Percentiles rank a stretch among this genome's conserved stretches.
Conservation (phyloP, 2,329 filamentous ascomycete species). For the Ophiostoma sp. region DNA sequence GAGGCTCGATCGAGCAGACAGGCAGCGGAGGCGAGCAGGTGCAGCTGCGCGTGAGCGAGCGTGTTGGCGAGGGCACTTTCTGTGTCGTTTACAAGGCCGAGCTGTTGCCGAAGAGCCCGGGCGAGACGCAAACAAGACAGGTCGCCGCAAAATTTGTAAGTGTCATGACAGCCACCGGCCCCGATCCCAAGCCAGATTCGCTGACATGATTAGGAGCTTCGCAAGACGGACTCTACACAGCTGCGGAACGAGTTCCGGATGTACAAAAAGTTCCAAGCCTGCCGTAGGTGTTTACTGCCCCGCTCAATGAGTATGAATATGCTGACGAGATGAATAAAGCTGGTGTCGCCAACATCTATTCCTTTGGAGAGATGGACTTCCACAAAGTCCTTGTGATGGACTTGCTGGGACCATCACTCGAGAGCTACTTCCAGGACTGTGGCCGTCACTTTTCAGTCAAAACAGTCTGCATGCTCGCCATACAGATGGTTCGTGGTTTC, state of each 20-base stretch:
- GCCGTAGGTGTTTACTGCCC: constrained; percentile 16
- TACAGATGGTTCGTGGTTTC: constrained; percentile 25
- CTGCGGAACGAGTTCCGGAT: constrained; percentile 27
- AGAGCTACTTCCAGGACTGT: constrained; percentile 21
- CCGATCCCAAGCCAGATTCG: too few species aligned
- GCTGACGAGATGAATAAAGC: constrained; percentile 12
- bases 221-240: constrained; percentile 25
- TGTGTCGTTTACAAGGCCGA: constrained; percentile 26
- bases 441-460: constrained; percentile 23
- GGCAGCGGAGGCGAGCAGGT: constrained; percentile 18
- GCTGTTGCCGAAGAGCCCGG: background rate
- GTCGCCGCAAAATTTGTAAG: constrained; percentile 26
- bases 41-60: constrained; percentile 21
- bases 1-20: constrained; percentile 18
- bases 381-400: constrained; percentile 28
- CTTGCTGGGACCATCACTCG: constrained; percentile 25
- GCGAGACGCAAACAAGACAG: background rate
- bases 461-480: constrained; percentile 26
- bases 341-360: constrained; percentile 25
- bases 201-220: constrained; percentile 22
- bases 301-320: background rate
- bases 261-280: constrained; percentile 24
- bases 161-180: background rate
- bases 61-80: constrained; percentile 26
- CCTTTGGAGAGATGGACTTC: constrained; percentile 26